Percentiles rank a stretch among this genome's conserved stretches.
Evolutionary conservation across 2,329 filamentous ascomycete genomes (phyloP).

Genomic region (Aspergillus sp.): DNA sequence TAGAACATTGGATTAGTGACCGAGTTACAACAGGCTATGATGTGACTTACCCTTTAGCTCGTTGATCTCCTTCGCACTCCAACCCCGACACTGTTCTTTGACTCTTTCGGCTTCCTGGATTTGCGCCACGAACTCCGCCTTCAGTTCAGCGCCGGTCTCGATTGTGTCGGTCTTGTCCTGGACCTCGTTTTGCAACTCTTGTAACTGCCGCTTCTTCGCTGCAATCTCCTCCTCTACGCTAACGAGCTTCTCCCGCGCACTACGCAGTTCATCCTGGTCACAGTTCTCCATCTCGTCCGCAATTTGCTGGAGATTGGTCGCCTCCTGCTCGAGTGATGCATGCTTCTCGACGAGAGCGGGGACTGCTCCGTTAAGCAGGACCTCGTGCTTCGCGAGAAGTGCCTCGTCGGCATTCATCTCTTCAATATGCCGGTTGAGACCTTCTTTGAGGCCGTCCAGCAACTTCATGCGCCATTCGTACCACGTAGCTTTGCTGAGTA

Average conservation of each 20-base stretch:
- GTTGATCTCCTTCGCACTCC: conserved; percentile 78
- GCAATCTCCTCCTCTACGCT: conserved; percentile 66
- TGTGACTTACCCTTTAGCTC: conserved; percentile 65
- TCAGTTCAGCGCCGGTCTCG: conserved; percentile 62
- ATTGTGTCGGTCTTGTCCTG: conserved; percentile 65
- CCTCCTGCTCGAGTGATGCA: conserved; percentile 61
- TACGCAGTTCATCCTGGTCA: conserved; percentile 74
- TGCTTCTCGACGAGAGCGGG: conserved; percentile 63
- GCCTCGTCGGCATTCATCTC: conserved; percentile 74
- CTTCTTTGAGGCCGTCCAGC: conserved; percentile 75
- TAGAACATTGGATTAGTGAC: conserved; percentile 6
- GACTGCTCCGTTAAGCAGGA: conserved; percentile 64
- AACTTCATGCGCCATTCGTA: conserved; percentile 96
- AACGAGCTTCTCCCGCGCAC: conserved; percentile 66
- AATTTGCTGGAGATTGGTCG: conserved; percentile 65
- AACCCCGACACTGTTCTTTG: conserved; percentile 84
- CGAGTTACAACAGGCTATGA: too few species aligned
- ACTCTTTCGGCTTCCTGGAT: conserved; percentile 80
- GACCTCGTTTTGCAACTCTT: conserved; percentile 64
- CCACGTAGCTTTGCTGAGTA: conserved; percentile 94
- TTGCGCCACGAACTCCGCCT: conserved; percentile 66
- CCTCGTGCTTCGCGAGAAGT: conserved; percentile 64
- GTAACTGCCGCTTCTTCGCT: conserved; percentile 65
- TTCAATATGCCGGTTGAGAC: conserved; percentile 69
- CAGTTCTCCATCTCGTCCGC: conserved; percentile 61